Evolutionary conservation across 2,329 filamentous ascomycete species (phyloP).

Genomic region (Leptographium galeiforme): DNA sequence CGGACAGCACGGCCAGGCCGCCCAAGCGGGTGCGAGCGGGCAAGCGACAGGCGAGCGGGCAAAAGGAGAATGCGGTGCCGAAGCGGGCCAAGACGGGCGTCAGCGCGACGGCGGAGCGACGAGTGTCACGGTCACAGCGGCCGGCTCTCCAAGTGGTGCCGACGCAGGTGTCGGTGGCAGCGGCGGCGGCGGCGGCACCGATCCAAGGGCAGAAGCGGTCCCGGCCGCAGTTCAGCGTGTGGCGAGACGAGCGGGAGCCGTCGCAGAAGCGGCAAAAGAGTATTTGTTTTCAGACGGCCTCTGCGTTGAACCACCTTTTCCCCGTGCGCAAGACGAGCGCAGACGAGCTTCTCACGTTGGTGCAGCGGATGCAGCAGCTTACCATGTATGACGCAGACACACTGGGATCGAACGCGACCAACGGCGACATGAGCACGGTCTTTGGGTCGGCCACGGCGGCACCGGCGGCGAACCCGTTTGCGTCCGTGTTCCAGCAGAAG

Average conservation of each 20-base stretch:
- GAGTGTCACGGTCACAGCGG: too few species aligned
- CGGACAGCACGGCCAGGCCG: too few species aligned
- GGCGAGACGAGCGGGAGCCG: neutral
- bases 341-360: neutral
- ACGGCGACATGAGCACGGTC: neutral
- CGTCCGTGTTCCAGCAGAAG: neutral
- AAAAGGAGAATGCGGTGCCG: too few species aligned
- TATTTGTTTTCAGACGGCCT: neutral
- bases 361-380: neutral
- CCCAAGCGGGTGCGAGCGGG: too few species aligned
- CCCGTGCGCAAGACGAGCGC: neutral
- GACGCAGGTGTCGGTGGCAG: too few species aligned
- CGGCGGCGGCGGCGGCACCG: too few species aligned
- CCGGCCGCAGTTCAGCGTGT: neutral
- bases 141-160: too few species aligned
- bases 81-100: neutral
- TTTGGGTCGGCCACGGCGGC: neutral
- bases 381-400: conserved; percentile 1
- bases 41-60: too few species aligned
- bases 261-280: neutral
- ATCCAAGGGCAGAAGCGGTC: neutral
- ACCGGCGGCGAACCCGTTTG: neutral
- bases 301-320: neutral
- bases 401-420: neutral
- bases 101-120: too few species aligned